Evolutionary conservation across 192 early-diverging fungal genomes (phyloP), one percentile per base, ranked within the genome.

Genomic region (Coemansia asiatica): DNA sequence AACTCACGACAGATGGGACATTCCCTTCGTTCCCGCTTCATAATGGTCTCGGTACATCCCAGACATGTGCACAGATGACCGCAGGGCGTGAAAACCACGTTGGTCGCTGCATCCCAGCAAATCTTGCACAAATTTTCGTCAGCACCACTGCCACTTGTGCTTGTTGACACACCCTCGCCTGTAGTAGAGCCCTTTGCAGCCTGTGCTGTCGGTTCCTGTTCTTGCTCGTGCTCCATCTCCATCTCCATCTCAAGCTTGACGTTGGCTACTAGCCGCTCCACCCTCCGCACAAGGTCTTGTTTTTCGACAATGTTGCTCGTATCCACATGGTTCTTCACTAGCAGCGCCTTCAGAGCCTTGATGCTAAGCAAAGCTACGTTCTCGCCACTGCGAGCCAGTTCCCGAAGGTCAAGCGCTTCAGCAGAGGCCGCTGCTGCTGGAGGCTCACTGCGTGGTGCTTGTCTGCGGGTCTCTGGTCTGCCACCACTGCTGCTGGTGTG

Each of bases 11-110:
- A 94, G 54, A 94, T 94, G 22, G 92, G 92, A 73, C 92, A 94
- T 79, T 92, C 89, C 57, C 87, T 87, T 18, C 85, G 83, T 33
- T 83, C 76, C 2, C 57, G 65, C 49, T 58, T 50, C 23, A 75
- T 64, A 36, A 87, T 84, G 55, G 74, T 67, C 72, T 84, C 84
- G 25, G 87, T 87, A 64, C 89, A 93, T 47, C 89, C 90, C 71
- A 91, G 86, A 54, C 90, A 95, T 27, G 91, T 89, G 28, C 87
- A 86, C 88, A 93, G 87, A 72, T 95, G 93, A 33, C 92, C 91
- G 64, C 93, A 95, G 68, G 93, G 88, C 48, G 93, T 74, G 71
- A 93, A 89, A 6, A 93, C 91, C 73, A 89, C 89, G 81, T 95
- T 95, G 56, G 90, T 83, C 19, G 83, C 78, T 13, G 84, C 85